Evolutionary conservation across 2,329 filamentous ascomycete genomes (phyloP).

Genomic region (Ascomycota sp.): DNA sequence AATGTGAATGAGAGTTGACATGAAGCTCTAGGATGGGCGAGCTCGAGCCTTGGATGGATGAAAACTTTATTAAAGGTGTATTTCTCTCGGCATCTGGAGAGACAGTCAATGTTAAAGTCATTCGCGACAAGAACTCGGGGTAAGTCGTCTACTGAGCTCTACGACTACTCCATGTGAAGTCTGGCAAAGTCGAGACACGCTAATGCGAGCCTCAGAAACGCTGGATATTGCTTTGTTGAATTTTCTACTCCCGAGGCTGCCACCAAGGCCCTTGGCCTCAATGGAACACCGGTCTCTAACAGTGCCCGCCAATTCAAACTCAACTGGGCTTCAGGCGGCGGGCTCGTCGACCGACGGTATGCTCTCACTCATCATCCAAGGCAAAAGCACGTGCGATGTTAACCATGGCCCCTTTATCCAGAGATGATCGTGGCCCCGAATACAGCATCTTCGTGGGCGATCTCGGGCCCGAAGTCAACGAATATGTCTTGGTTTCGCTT

Average conservation of each 20-base stretch:
- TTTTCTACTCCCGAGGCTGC: constrained; percentile 69
- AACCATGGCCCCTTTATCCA: constrained; percentile 14
- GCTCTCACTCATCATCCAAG: too few relatives aligned
- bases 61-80: constrained; percentile 92
- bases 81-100: constrained; percentile 80
- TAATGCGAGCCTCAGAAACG: constrained; percentile 41
- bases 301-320: constrained; percentile 92
- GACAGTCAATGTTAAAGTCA: constrained; percentile 97
- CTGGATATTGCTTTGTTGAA: constrained; percentile 97
- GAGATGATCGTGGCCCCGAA: constrained; percentile 89
- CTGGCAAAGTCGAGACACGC: too few relatives aligned
- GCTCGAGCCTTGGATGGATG: constrained; percentile 96
- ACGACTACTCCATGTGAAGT: too few relatives aligned
- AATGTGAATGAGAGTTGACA: constrained; percentile 3
- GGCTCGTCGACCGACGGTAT: constrained; percentile 79
- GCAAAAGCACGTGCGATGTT: too few relatives aligned
- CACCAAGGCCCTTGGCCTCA: constrained; percentile 74
- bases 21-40: constrained; percentile 69
- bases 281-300: constrained; percentile 80
- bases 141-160: too few relatives aligned
- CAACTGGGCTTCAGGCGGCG: constrained; percentile 96
- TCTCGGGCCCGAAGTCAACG: constrained; percentile 92
- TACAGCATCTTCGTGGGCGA: constrained; percentile 97
- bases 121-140: constrained; percentile 97
- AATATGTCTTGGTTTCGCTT: constrained; percentile 89